phyloP scores from a whole-genome alignment of 2,329 filamentous ascomycete genomes.

The Cladosporium sp. region DNA sequence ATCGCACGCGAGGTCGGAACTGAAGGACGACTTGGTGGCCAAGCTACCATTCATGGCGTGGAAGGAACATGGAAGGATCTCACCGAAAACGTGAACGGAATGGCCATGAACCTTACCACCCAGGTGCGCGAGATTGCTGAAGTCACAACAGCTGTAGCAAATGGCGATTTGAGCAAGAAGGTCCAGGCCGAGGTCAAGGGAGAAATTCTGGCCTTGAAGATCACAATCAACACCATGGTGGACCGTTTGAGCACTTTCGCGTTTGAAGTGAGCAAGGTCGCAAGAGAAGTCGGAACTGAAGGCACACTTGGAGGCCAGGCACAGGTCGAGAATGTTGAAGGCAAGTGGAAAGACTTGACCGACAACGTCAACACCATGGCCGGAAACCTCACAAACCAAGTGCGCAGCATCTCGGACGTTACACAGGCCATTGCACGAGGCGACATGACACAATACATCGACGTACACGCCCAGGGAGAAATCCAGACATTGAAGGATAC shows the following conservation, averaged over 20 bases:
- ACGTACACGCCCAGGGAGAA: constrained; percentile 92
- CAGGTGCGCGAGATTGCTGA: constrained; percentile 56
- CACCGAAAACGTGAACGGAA: constrained; percentile 56
- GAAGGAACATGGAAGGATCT: constrained; percentile 56
- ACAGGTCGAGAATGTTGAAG: constrained; percentile 64
- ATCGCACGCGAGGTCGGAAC: constrained; percentile 55
- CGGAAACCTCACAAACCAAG: constrained; percentile 64
- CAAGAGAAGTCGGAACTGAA: constrained; percentile 64
- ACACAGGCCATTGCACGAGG: constrained; percentile 94
- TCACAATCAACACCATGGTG: constrained; percentile 75
- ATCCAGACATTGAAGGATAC: constrained; percentile 93
- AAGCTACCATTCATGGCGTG: constrained; percentile 54
- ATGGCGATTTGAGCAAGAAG: constrained; percentile 54
- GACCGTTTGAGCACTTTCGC: constrained; percentile 64
- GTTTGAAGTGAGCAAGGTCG: constrained; percentile 66
- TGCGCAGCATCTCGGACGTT: constrained; percentile 88
- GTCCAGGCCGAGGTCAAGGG: constrained; percentile 54
- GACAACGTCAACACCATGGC: constrained; percentile 70
- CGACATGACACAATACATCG: constrained; percentile 93
- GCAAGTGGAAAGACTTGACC: constrained; percentile 67
- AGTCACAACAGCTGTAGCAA: constrained; percentile 54
- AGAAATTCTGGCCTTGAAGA: constrained; percentile 67
- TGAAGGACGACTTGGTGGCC: constrained; percentile 52
- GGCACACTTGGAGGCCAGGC: constrained; percentile 65
- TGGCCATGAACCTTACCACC: constrained; percentile 52